A percentile compares a stretch with the other conserved stretches of the same genome.
phyloP scores from a whole-genome alignment of 1,284 basidiomycete species.

The Tilletia caries region DNA sequence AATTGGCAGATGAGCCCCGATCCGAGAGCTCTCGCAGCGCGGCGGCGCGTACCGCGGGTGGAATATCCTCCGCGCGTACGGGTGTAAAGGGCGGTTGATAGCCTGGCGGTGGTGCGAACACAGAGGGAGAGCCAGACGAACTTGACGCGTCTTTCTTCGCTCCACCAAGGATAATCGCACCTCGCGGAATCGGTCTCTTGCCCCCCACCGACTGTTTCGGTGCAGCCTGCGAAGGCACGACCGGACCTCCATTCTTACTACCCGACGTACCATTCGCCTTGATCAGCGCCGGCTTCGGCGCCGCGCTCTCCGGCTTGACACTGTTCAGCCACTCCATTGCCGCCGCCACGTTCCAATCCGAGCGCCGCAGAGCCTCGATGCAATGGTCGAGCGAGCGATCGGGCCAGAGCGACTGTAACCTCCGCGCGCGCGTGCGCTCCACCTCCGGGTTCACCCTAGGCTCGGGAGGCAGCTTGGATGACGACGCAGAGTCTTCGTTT shows the following conservation, averaged over 20 bases:
- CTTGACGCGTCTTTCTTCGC: background rate
- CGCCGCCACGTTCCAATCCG: background rate
- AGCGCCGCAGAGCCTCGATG: background rate
- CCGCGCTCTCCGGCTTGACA: background rate
- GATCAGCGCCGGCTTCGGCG: background rate
- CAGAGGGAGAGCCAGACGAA: background rate
- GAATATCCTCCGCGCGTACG: slow-evolving; percentile 4
- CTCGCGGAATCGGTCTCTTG: background rate
- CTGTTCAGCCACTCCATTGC: slow-evolving; percentile 8
- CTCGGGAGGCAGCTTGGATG: background rate
- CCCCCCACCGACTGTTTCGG: background rate
- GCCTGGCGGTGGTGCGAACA: background rate
- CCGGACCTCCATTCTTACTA: no score
- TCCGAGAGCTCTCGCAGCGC: slow-evolving; percentile 1
- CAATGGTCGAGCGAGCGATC: slow-evolving; percentile 8
- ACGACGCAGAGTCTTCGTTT: background rate
- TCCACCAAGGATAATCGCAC: slow-evolving; percentile 8
- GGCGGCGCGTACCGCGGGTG: background rate
- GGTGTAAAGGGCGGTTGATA: background rate
- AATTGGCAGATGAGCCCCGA: background rate
- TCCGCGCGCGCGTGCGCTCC: background rate
- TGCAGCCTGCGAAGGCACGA: background rate
- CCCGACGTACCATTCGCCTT: background rate
- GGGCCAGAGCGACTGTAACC: background rate
- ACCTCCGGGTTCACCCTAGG: background rate